Conservation (phyloP, 352 stramenopile genomes). For the Globisporangium okanoganense region DNA sequence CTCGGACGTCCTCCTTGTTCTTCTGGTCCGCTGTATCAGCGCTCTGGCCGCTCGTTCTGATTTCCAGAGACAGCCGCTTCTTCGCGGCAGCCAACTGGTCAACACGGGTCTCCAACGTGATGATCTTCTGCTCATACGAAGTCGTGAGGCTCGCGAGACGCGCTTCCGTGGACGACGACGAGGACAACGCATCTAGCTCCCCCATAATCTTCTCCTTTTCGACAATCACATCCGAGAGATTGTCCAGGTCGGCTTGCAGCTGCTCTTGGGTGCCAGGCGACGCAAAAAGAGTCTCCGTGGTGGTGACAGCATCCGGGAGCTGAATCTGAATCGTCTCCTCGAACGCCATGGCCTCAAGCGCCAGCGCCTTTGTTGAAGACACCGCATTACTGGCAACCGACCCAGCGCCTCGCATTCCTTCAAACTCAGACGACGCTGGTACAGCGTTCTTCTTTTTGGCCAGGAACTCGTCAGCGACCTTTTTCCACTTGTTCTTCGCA, state of each 20-base stretch:
- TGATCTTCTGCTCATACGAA: conserved; percentile 42
- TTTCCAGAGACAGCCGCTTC: conserved; percentile 20
- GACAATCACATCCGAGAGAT: conserved; percentile 38
- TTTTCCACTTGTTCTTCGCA: conserved; percentile 69
- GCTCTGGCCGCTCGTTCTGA: conserved; percentile 7
- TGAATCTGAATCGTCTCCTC: conserved; percentile 25
- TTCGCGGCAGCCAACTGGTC: conserved; percentile 25
- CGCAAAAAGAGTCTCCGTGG: background rate
- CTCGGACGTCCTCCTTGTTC: conserved; percentile 13
- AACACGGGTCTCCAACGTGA: conserved; percentile 28
- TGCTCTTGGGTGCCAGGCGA: conserved; percentile 1
- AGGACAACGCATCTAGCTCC: conserved; percentile 17
- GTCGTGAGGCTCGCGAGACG: conserved; percentile 28
- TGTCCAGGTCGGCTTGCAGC: conserved; percentile 21
- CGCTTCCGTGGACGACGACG: conserved; percentile 11
- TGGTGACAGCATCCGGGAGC: background rate
- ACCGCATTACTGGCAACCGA: background rate
- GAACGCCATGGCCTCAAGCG: conserved; percentile 32
- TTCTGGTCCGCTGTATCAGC: background rate
- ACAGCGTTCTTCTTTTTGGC: conserved; percentile 20
- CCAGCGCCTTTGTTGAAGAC: conserved; percentile 16
- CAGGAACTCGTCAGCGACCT: conserved; percentile 40
- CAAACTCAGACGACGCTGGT: background rate
- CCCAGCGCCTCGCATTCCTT: background rate
- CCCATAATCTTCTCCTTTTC: conserved; percentile 47